Evolutionary conservation across 2,329 filamentous ascomycete species (phyloP).

Genomic region (Dactylellina sp.): DNA sequence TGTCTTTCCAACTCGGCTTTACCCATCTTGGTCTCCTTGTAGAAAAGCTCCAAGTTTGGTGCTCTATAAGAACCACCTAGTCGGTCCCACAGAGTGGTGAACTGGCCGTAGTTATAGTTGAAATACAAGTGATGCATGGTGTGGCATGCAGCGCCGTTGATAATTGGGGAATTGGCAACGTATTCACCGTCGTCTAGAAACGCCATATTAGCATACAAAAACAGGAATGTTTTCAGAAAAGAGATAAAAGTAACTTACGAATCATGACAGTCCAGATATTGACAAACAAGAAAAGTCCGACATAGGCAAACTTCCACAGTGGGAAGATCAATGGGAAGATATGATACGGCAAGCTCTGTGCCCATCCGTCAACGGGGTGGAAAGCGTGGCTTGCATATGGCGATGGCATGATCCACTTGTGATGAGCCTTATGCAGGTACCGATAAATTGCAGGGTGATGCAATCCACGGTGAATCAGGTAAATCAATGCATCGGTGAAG

Average conservation of each 20-base stretch:
- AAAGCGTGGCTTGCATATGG: conserved; percentile 93
- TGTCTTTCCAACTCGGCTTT: conserved; percentile 83
- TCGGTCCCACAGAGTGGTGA: conserved; percentile 91
- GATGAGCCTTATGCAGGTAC: conserved; percentile 92
- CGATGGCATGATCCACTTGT: conserved; percentile 99
- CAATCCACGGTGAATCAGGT: conserved; percentile 88
- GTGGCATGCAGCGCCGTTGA: conserved; percentile 96
- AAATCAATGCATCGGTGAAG: conserved; percentile 91
- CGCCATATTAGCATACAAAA: no score
- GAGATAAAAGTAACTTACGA: conserved; percentile 62
- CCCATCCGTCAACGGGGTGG: conserved; percentile 91
- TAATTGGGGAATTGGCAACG: conserved; percentile 85
- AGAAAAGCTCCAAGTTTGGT: conserved; percentile 86
- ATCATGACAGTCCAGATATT: conserved; percentile 98
- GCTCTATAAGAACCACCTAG: conserved; percentile 86
- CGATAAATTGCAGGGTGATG: conserved; percentile 88
- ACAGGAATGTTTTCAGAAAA: no score
- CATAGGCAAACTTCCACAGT: conserved; percentile 88
- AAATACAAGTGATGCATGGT: conserved; percentile 89
- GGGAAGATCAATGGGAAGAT: conserved; percentile 93
- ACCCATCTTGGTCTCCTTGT: conserved; percentile 86
- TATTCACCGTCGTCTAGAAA: conserved; percentile 87
- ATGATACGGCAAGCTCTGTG: conserved; percentile 91
- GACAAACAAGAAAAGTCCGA: conserved; percentile 87
- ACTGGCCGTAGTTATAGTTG: conserved; percentile 95